phyloP scores from a whole-genome alignment of 2,329 filamentous ascomycete species.

The Teratosphaeriaceae sp. region DNA sequence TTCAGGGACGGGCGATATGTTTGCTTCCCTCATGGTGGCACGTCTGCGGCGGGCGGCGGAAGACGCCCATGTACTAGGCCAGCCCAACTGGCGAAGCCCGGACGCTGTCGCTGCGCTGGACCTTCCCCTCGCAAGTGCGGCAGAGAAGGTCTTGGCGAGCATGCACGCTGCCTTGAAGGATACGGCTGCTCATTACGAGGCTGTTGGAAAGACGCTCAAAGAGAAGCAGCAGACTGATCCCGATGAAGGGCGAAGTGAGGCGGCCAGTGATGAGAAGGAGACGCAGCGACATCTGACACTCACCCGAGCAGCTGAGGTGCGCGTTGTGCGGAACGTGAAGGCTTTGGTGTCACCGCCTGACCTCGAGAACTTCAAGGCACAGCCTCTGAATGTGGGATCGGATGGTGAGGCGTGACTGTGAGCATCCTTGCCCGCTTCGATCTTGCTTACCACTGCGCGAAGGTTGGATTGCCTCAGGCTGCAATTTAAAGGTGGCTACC shows the following conservation, averaged over 20 bases:
- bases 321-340: slow-evolving; percentile 67
- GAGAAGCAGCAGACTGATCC: slow-evolving; percentile 40
- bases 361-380: slow-evolving; percentile 54
- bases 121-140: slow-evolving; percentile 74
- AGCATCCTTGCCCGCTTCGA: background rate
- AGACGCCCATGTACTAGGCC: slow-evolving; percentile 45
- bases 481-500: background rate
- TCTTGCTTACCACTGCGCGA: too few relatives aligned
- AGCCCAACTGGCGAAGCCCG: slow-evolving; percentile 65
- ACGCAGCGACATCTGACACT: slow-evolving; percentile 59
- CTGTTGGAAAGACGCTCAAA: slow-evolving; percentile 47
- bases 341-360: slow-evolving; percentile 64
- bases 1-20: slow-evolving; percentile 97
- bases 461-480: background rate
- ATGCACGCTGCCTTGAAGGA: slow-evolving; percentile 80
- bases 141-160: slow-evolving; percentile 80
- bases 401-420: background rate
- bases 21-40: slow-evolving; percentile 82
- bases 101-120: slow-evolving; percentile 64
- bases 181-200: slow-evolving; percentile 60
- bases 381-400: slow-evolving; percentile 22
- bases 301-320: slow-evolving; percentile 84
- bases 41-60: slow-evolving; percentile 77
- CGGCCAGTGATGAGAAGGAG: slow-evolving; percentile 38
- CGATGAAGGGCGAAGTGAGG: slow-evolving; percentile 36